These are phyloP conservation scores for Bipolaris bicolor DNA, from an alignment of 2,329 filamentous ascomycete genomes.

Conservation along the genomic window DNA sequence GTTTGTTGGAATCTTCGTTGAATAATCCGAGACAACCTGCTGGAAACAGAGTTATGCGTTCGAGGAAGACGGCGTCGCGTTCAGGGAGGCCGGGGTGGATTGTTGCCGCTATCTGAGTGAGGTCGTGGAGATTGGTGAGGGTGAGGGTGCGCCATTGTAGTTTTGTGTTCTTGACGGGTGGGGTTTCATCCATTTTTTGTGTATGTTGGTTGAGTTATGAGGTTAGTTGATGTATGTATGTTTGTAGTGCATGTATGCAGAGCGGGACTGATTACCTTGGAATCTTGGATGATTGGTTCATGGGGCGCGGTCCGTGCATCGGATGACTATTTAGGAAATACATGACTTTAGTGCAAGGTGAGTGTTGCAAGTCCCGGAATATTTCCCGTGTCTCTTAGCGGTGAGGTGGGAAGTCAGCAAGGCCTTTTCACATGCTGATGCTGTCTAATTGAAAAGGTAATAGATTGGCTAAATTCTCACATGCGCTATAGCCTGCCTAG, in stretches of 20 bases:
- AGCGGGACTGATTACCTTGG: background rate
- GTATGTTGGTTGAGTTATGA: background rate
- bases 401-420: too few species aligned
- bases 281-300: background rate
- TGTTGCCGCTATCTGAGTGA: constrained; percentile 14
- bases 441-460: too few species aligned
- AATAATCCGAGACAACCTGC: constrained; percentile 22
- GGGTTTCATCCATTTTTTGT: background rate
- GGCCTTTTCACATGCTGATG: too few species aligned
- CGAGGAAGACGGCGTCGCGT: constrained; percentile 21
- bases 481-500: too few species aligned
- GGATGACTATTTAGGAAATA: background rate
- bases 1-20: background rate
- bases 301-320: background rate
- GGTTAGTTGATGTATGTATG: background rate
- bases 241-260: background rate
- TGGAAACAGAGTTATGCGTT: constrained; percentile 21
- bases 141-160: constrained; percentile 14
- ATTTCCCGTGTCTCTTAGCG: too few species aligned
- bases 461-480: too few species aligned
- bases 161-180: background rate
- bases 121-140: constrained; percentile 2
- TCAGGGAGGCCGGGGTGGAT: constrained; percentile 27
- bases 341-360: too few species aligned
- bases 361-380: too few species aligned